phyloP scores from a whole-genome alignment of 495 filamentous ascomycete genomes.

The Penicillium antarcticum region DNA sequence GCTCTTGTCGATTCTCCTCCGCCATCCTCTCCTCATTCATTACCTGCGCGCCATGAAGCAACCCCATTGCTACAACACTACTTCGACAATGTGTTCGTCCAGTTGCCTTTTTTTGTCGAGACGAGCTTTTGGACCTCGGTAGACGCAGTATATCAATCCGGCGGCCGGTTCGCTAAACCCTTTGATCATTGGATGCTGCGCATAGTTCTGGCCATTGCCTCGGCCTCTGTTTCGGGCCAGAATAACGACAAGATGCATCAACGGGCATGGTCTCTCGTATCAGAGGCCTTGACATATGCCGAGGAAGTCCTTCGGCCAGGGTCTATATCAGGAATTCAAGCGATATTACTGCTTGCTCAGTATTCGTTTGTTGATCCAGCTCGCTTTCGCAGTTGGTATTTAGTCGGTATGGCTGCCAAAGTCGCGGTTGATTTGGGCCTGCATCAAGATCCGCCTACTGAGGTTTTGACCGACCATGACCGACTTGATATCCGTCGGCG shows the following conservation, averaged over 20 bases:
- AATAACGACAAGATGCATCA: constrained; percentile 60
- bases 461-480: constrained; percentile 54
- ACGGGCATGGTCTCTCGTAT: constrained; percentile 63
- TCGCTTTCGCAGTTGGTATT: constrained; percentile 87
- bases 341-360: constrained; percentile 76
- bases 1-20: constrained; percentile 64
- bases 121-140: constrained; percentile 70
- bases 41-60: constrained; percentile 65
- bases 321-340: constrained; percentile 76
- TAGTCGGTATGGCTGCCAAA: constrained; percentile 82
- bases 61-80: constrained; percentile 73
- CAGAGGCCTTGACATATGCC: constrained; percentile 67
- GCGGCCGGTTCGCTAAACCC: constrained; percentile 57
- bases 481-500: constrained; percentile 71
- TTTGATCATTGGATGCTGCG: constrained; percentile 82
- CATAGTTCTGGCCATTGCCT: constrained; percentile 83
- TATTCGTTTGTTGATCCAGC: constrained; percentile 85
- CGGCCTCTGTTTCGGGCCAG: constrained; percentile 65
- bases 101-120: constrained; percentile 78
- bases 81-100: constrained; percentile 71
- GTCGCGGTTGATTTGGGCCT: constrained; percentile 83
- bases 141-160: constrained; percentile 71
- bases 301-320: constrained; percentile 81
- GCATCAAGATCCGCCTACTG: constrained; percentile 80
- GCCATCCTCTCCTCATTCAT: constrained; percentile 47